A percentile compares a stretch with the other conserved stretches of the same genome.
These are phyloP conservation scores for Euphorbia celastroides DNA, from an alignment of 441 rosid species.

Conservation along the genomic window DNA sequence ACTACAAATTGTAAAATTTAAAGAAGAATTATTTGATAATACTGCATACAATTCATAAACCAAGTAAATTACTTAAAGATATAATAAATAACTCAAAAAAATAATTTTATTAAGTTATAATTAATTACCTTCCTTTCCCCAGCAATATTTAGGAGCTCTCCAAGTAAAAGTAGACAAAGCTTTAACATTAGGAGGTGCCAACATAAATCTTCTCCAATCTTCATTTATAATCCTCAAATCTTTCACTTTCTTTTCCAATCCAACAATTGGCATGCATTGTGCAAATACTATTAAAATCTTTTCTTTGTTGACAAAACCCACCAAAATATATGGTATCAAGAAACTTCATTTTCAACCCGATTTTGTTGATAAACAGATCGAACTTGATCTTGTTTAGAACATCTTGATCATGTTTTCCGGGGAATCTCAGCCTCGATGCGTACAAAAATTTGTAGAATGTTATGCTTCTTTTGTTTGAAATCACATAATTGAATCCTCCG, in stretches of 20 bases:
- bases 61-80: too few relatives aligned
- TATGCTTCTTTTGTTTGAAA: constrained; percentile 56
- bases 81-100: too few relatives aligned
- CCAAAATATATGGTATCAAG: constrained; percentile 73
- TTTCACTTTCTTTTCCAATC: constrained; percentile 55
- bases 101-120: too few relatives aligned
- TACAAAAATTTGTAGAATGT: constrained; percentile 80
- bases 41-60: too few relatives aligned
- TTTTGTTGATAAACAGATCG: constrained; percentile 31
- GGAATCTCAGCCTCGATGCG: constrained; percentile 42
- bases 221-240: constrained; percentile 65
- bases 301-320: constrained; percentile 74
- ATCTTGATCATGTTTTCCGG: constrained; percentile 66
- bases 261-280: constrained; percentile 93
- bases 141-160: constrained; percentile 45
- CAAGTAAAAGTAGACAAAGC: constrained; percentile 35
- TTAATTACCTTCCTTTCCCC: background rate
- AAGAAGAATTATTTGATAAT: too few relatives aligned
- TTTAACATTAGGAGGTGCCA: constrained; percentile 35
- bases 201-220: constrained; percentile 61
- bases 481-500: constrained; percentile 75
- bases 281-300: constrained; percentile 53
- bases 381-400: constrained; percentile 62
- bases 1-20: too few relatives aligned
- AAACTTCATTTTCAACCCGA: constrained; percentile 57